A percentile compares a stretch with the other conserved stretches of the same genome.
Conservation (phyloP, 345 rosid genomes). For the Camelina laxa region DNA sequence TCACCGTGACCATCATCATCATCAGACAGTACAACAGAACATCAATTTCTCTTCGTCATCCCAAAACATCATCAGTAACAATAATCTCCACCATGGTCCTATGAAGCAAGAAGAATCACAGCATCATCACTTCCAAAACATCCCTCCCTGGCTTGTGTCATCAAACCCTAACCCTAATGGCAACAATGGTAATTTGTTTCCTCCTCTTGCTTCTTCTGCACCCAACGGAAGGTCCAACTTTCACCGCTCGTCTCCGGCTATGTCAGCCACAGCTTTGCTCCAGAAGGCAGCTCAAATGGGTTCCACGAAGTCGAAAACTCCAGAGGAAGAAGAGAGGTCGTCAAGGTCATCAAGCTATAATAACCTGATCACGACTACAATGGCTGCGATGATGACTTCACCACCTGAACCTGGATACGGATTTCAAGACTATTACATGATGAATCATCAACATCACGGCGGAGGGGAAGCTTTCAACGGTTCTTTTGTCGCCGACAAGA, state of each 20-base stretch:
- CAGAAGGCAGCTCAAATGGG: constrained; percentile 93
- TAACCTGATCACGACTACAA: constrained; percentile 35
- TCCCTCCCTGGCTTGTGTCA: constrained; percentile 45
- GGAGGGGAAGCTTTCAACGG: constrained; percentile 54
- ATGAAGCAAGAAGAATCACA: constrained; percentile 61
- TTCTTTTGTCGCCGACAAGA: constrained; percentile 35
- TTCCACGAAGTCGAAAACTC: constrained; percentile 52
- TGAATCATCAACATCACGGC: constrained; percentile 36
- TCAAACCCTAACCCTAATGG: constrained; percentile 64
- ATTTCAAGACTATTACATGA: constrained; percentile 40
- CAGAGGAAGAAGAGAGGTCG: constrained; percentile 38
- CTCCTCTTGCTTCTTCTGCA: constrained; percentile 37
- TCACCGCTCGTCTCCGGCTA: constrained; percentile 51
- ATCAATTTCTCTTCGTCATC: constrained; percentile 21
- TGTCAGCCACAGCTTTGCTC: constrained; percentile 94
- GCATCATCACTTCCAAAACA: constrained; percentile 38
- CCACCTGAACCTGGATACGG: constrained; percentile 34
- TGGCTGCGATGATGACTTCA: constrained; percentile 43
- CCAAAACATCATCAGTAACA: constrained; percentile 27
- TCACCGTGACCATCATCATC: constrained; percentile 3
- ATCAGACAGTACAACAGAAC: constrained; percentile 28
- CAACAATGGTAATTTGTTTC: constrained; percentile 37
- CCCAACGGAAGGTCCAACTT: constrained; percentile 8
- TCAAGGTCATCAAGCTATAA: constrained; percentile 29
- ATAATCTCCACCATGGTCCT: constrained; percentile 42